Evolutionary conservation across 1,284 basidiomycete species (phyloP).

Genomic region (Ceratobasidium sp.): DNA sequence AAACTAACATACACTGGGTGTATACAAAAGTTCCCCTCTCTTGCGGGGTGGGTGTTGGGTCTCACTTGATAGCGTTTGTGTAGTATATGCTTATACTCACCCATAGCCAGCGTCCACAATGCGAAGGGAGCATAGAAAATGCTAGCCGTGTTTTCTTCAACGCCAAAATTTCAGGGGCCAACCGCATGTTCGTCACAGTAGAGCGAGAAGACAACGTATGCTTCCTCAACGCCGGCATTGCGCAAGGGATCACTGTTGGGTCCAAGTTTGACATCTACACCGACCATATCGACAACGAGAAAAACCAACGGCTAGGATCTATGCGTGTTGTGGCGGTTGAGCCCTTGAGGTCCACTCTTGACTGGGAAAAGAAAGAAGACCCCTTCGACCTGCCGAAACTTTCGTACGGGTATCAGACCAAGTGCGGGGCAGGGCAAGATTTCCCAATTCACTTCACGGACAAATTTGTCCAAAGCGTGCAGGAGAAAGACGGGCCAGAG

Average conservation of each 20-base stretch:
- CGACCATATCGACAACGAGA: background rate
- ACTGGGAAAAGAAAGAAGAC: background rate
- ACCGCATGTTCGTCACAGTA: slow-evolving; percentile 9
- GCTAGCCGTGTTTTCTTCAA: slow-evolving; percentile 29
- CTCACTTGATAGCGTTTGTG: background rate
- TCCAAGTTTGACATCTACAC: slow-evolving; percentile 1
- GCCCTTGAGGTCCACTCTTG: background rate
- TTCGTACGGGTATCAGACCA: slow-evolving; percentile 14
- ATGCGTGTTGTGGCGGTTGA: background rate
- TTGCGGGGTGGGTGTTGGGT: background rate
- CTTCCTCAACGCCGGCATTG: slow-evolving; percentile 10
- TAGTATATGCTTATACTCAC: background rate
- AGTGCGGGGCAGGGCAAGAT: background rate
- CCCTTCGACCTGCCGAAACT: background rate
- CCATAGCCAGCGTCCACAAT: slow-evolving; percentile 10
- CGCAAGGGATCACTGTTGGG: slow-evolving; percentile 18
- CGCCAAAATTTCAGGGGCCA: slow-evolving; percentile 2
- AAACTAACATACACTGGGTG: slow-evolving; percentile 23
- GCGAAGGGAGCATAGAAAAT: background rate
- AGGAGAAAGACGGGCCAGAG: background rate
- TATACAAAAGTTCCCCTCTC: slow-evolving; percentile 14
- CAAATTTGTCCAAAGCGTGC: background rate
- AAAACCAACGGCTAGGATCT: background rate
- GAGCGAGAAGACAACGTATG: background rate
- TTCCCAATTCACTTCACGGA: slow-evolving; percentile 1